Conservation (phyloP, 179 eudicot species). For the Corrigiola litoralis region DNA sequence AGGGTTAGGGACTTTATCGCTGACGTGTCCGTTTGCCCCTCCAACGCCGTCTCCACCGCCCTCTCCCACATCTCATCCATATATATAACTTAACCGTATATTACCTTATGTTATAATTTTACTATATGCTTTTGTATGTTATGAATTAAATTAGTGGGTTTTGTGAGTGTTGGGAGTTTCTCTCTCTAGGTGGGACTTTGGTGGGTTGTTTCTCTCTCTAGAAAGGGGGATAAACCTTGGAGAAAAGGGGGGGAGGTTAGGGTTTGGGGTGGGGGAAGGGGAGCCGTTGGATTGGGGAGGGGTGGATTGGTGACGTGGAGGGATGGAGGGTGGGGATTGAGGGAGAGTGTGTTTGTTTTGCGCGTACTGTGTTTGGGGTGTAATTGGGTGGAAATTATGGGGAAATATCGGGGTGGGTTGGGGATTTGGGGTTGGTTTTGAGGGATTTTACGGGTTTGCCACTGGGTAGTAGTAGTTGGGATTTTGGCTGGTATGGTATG, state of each 20-base stretch:
- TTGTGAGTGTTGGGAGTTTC: neutral
- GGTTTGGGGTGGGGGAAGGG: conserved; percentile 27
- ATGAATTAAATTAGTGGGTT: neutral
- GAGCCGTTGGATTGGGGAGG: conserved; percentile 34
- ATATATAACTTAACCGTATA: neutral
- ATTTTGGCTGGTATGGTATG: no score
- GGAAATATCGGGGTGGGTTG: conserved; percentile 18
- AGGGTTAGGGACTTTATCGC: conserved; percentile 61
- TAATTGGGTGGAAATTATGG: conserved; percentile 22
- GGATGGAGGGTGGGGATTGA: conserved; percentile 39
- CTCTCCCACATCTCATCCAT: conserved; percentile 98
- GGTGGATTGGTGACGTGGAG: conserved; percentile 67
- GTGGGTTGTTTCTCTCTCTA: conserved; percentile 7
- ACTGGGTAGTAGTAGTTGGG: no score
- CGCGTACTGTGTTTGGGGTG: conserved; percentile 21
- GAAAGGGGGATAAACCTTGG: conserved; percentile 20
- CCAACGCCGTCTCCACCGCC: conserved; percentile 82
- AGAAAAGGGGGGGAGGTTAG: conserved; percentile 31
- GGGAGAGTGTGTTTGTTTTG: conserved; percentile 56
- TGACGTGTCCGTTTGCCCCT: conserved; percentile 54
- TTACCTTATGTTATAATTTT: neutral
- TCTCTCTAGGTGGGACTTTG: conserved; percentile 2
- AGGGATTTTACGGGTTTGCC: conserved; percentile 21
- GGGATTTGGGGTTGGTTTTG: neutral
- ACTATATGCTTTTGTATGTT: neutral